Evolutionary conservation across 2,329 filamentous ascomycete species (phyloP).

Genomic region (Raffaelea arxii): DNA sequence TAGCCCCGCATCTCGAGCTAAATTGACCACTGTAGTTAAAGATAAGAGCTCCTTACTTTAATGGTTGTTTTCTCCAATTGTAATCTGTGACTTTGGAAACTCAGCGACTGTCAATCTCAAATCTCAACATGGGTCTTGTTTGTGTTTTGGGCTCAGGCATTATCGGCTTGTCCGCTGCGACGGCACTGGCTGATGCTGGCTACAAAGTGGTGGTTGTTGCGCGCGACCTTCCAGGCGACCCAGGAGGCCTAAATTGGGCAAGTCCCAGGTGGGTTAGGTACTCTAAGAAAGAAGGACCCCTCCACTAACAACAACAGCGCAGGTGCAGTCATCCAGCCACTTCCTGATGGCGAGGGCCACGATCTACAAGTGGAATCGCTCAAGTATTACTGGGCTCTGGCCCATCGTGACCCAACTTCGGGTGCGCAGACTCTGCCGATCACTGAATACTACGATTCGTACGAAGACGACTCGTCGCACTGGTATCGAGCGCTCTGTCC

Average conservation of each 20-base stretch:
- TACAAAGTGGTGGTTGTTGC: conserved; percentile 4
- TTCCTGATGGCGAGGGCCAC: background rate
- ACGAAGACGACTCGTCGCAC: background rate
- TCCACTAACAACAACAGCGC: conserved; percentile 1
- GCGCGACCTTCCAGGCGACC: conserved; percentile 2
- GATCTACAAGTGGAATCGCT: background rate
- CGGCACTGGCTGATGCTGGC: conserved; percentile 1
- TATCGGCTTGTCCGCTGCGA: conserved; percentile 2
- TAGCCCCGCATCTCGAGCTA: no score
- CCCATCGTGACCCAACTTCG: conserved; percentile 1
- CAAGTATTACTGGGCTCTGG: conserved; percentile 4
- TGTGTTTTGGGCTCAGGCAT: conserved; percentile 5
- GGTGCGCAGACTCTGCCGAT: background rate
- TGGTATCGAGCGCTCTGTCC: conserved; percentile 1
- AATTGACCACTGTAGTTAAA: no score
- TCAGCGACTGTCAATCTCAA: no score
- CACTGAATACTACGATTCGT: conserved; percentile 3
- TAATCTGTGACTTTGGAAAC: no score
- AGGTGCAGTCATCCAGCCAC: conserved; percentile 1
- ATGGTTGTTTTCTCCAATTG: no score
- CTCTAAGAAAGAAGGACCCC: background rate
- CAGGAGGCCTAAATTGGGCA: conserved; percentile 2
- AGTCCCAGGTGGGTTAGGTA: conserved; percentile 2
- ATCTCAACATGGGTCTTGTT: conserved; percentile 1
- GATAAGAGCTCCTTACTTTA: no score